Evolutionary conservation across 2,329 filamentous ascomycete genomes (phyloP).

Genomic region (Nigrospora sphaerica): DNA sequence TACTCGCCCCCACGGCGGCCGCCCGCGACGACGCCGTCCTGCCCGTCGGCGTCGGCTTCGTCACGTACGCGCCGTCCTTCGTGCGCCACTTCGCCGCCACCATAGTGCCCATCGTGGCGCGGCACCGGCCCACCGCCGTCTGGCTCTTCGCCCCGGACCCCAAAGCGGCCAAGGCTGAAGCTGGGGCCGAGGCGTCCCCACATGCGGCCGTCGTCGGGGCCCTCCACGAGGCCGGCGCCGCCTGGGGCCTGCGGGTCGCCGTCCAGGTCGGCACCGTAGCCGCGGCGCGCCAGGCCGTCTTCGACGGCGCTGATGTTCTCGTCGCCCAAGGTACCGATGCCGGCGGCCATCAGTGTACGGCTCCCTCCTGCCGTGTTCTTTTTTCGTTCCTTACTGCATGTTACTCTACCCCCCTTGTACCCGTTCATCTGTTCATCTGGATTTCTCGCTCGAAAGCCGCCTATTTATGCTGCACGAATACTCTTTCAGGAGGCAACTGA

Average conservation of each 20-base stretch:
- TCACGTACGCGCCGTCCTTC: conserved; percentile 7
- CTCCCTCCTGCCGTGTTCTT: too few relatives aligned
- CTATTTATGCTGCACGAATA: too few relatives aligned
- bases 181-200: conserved; percentile 1
- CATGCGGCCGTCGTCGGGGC: too few relatives aligned
- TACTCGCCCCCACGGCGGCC: conserved; percentile 15
- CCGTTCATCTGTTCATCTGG: too few relatives aligned
- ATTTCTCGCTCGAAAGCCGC: too few relatives aligned
- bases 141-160: conserved; percentile 5
- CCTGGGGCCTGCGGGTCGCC: conserved; percentile 39
- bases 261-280: conserved; percentile 55
- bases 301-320: conserved; percentile 47
- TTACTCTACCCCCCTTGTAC: too few relatives aligned
- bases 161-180: conserved; percentile 6
- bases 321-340: conserved; percentile 59
- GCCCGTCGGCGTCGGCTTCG: conserved; percentile 1
- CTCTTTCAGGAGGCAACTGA: too few relatives aligned
- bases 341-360: conserved; percentile 51
- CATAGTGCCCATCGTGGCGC: not conserved
- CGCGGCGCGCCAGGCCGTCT: conserved; percentile 41
- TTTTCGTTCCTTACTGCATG: too few relatives aligned
- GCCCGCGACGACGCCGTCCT: conserved; percentile 12
- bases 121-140: conserved; percentile 1
- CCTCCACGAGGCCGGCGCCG: not conserved
- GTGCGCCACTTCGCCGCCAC: not conserved